A percentile compares a stretch with the other conserved stretches of the same genome.
These are phyloP conservation scores for Fusarium dimerum DNA, from an alignment of 2,329 filamentous ascomycete genomes.

Conservation along the genomic window DNA sequence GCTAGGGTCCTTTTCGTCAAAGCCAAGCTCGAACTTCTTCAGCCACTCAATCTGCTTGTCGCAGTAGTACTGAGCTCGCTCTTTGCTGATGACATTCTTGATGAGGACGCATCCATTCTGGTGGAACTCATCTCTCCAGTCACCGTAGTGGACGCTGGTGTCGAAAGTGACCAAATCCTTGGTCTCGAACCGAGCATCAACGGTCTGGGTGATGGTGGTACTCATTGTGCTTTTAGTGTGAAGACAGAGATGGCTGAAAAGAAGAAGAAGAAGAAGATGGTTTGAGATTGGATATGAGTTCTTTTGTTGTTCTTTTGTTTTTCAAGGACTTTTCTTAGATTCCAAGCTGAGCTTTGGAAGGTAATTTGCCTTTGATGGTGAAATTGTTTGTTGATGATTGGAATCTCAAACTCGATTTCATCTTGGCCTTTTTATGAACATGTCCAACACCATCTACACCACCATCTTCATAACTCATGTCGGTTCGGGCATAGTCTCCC, in stretches of 20 bases:
- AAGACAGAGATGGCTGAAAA: not conserved
- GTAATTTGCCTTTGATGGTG: not conserved
- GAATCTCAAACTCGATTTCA: not conserved
- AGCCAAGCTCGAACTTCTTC: slow-evolving; percentile 25
- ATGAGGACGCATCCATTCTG: slow-evolving; percentile 24
- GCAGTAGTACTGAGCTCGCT: slow-evolving; percentile 23
- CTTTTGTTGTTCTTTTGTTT: not conserved
- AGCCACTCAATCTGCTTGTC: slow-evolving; percentile 28
- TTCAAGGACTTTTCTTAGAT: not conserved
- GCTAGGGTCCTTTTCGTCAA: slow-evolving; percentile 21
- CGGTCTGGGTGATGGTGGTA: slow-evolving; percentile 16
- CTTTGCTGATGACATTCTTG: slow-evolving; percentile 25
- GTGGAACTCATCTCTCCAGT: slow-evolving; percentile 27
- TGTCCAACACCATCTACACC: not conserved
- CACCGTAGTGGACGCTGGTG: slow-evolving; percentile 17
- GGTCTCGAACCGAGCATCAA: slow-evolving; percentile 22
- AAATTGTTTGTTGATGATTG: not conserved
- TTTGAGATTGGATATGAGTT: too few relatives aligned
- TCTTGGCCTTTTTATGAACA: not conserved
- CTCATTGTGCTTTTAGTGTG: slow-evolving; percentile 6
- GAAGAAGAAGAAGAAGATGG: not conserved
- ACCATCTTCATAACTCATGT: not conserved
- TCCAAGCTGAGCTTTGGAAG: too few relatives aligned
- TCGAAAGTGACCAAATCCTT: slow-evolving; percentile 25
- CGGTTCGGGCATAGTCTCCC: not conserved